Conservation (phyloP, 306 rosid species). For the Purshia tridentata region DNA sequence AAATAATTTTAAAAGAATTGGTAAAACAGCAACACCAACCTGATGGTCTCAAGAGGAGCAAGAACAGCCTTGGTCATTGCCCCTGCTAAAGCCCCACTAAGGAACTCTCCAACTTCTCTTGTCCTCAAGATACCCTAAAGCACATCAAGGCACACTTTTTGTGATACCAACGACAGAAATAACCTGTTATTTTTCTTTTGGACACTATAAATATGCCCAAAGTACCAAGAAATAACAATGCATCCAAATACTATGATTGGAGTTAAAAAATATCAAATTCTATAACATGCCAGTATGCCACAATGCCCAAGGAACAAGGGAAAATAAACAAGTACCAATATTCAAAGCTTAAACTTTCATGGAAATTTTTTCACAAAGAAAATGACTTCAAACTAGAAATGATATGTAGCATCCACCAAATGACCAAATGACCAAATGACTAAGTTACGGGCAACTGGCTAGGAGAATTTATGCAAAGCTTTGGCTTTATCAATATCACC, state of each 20-base stretch:
- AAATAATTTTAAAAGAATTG: neutral
- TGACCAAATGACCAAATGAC: too few relatives aligned
- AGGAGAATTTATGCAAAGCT: too few relatives aligned
- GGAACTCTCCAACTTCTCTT: conserved; percentile 84
- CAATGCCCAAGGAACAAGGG: too few relatives aligned
- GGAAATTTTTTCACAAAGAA: too few relatives aligned
- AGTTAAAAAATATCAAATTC: neutral
- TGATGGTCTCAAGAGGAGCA: conserved; percentile 97
- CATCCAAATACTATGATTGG: neutral
- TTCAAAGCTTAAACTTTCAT: too few relatives aligned
- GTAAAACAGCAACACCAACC: conserved; percentile 41
- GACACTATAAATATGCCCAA: neutral
- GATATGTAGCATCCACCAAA: too few relatives aligned
- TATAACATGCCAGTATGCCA: neutral
- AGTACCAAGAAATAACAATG: neutral
- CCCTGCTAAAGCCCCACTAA: conserved; percentile 91
- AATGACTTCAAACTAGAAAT: too few relatives aligned
- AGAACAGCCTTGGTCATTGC: conserved; percentile 97
- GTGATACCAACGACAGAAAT: neutral
- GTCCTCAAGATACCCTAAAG: conserved; percentile 60
- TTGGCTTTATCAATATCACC: too few relatives aligned
- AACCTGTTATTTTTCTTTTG: neutral
- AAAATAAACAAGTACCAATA: too few relatives aligned
- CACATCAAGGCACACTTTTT: conserved; percentile 16
- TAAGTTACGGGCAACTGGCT: too few relatives aligned